Base-by-base conservation (phyloP, 768 basidiomycete species). In the Glaciozyma martinii region DNA sequence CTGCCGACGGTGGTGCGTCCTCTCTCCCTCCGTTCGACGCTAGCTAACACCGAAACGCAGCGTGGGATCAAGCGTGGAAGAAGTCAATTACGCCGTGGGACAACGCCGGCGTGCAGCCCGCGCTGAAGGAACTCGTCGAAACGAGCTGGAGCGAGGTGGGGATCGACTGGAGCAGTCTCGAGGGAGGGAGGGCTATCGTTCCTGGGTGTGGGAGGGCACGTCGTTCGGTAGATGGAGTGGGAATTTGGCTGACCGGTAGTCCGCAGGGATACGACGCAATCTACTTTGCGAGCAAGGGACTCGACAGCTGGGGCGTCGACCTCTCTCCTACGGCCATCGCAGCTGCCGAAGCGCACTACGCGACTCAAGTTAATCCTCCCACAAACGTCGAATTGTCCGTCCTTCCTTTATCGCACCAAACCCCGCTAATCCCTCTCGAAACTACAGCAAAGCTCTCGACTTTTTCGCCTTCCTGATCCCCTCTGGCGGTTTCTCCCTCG, bases 71-170 rank as follows among this genome's bases (percentile, higher is more conserved):
- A 19, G 66, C 66, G 0, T 72, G 84, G 83, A 76, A 81, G 71
- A 68, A 74, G 0, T 76, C 78, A 0, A 61, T 82, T 1, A 86
- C 84, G 0, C 86, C 86, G 1, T 88, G 86, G 86, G 86, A 87
- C 43, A 57, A 67, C 72, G 73, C 9, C 1, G 67, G 65, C 21
- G 71, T 78, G 5, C 85, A 86, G 67, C 84, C 82, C 9, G 80
- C 85, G 1, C 76, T 87, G 61, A 75, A 73, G 30, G 82, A 84
- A 56, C 74, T 84, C 1, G 72, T 86, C 30, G 76, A 81, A 55
- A 80, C 80, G 2, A 77, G 77, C 21, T 68, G 63, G 63, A 27
- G 30, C 1, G 50, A 53, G 19, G 32, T 56, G 12, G 59, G 67
- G 19, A 44, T 68, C 13, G 75, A 77, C 37, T 69, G 84, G 21